Base-by-base conservation (phyloP, 805 yeast species). In the Cyberlindnera veronae region DNA sequence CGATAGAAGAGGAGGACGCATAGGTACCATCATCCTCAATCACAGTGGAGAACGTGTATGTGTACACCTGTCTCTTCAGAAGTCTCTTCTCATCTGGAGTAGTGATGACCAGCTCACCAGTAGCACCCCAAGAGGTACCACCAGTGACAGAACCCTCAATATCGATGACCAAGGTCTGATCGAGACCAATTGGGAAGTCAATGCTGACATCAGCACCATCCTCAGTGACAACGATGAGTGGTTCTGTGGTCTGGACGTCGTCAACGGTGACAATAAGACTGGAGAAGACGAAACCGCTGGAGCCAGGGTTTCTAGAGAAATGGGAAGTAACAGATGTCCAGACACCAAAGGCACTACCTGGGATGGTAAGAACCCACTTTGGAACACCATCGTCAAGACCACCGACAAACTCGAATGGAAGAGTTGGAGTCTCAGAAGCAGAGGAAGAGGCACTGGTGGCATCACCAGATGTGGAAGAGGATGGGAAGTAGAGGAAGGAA, bases 91-190 rank as follows among this genome's bases (percentile, higher is more conserved):
- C 34, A 17, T 36, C 34, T 29, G 29, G 26, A 22, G 33, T 22
- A 11, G 34, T 23, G 30, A 36, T 29, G n/a, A 29, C 39, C 29
- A 36, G 22, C 17, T 23, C 21, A 13, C 34, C 34, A 17, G 21
- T 13, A 16, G 34, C 22, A n/a, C 34, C 23, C 24, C 26, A 36
- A 8, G 34, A 19, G 16, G 28, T 10, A 5, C 39, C 39, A 21
- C 34, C 17, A 23, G 16, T 13, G 16, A 31, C 15, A 5, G 20
- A 17, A 24, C 31, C 33, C 11, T 24, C 28, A n/a, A 34, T 21
- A 6, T 12, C 16, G 18, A 32, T 20, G 34, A 8, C 10, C 27
- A 13, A 6, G 6, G 21, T 19, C 7, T 21, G 18, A 6, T 7
- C 11, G 5, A 7, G 8, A 6, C 13, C 8, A 13, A 13, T 30